phyloP scores from a whole-genome alignment of 177 flowering plant genomes.

The Vitis hybrid region DNA sequence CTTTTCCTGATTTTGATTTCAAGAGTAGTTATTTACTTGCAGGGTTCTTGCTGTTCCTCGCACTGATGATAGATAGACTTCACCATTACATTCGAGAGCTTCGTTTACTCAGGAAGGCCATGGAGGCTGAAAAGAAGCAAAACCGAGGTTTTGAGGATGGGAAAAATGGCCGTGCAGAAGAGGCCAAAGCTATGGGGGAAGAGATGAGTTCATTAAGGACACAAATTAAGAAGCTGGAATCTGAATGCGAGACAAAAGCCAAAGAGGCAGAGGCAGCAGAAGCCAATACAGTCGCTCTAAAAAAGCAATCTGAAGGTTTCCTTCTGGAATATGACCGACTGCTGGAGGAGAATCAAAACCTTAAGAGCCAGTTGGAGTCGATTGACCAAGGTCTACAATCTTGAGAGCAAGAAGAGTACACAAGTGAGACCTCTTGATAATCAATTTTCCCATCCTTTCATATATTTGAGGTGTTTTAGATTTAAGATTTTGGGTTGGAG shows the following conservation, averaged over 20 bases:
- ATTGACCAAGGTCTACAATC: conserved; percentile 25
- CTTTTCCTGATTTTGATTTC: not conserved
- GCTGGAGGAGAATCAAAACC: conserved; percentile 60
- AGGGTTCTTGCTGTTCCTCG: conserved; percentile 60
- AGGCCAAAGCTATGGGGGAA: conserved; percentile 32
- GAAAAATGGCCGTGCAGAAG: conserved; percentile 29
- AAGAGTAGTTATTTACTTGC: conserved; percentile 17
- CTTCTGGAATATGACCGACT: conserved; percentile 60
- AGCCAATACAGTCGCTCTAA: conserved; percentile 43
- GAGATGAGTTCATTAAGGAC: conserved; percentile 31
- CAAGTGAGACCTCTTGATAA: conserved; percentile 5
- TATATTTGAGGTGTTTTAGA: too few relatives aligned
- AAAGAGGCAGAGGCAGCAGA: conserved; percentile 41
- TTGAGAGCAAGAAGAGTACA: conserved; percentile 33
- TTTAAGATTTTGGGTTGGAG: too few relatives aligned
- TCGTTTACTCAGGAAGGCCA: conserved; percentile 49
- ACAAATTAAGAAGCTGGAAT: conserved; percentile 38
- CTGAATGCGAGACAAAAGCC: conserved; percentile 32
- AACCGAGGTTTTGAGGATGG: conserved; percentile 35
- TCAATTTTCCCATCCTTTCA: not conserved
- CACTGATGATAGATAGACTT: conserved; percentile 63
- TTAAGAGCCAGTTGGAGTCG: conserved; percentile 49
- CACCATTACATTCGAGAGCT: conserved; percentile 72
- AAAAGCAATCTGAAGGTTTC: conserved; percentile 63
- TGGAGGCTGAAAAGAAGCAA: conserved; percentile 56